These are phyloP conservation scores for Zelopaecilomyces penicillatus DNA, from an alignment of 2,329 filamentous ascomycete genomes.

Conservation along the genomic window DNA sequence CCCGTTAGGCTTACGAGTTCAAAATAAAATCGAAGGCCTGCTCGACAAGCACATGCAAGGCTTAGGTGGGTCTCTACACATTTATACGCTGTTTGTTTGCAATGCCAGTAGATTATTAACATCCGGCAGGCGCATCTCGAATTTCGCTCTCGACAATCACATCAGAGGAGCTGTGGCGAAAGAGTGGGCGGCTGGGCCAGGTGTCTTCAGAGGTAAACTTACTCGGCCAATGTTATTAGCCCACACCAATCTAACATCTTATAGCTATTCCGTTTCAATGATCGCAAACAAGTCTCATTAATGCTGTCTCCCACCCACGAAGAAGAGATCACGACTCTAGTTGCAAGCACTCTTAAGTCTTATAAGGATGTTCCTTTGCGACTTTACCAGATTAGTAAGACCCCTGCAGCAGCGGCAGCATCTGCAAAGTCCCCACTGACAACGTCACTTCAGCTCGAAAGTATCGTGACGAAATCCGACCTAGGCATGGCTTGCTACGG, in stretches of 20 bases:
- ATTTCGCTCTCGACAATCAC: constrained; percentile 78
- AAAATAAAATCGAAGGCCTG: constrained; percentile 76
- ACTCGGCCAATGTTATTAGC: background rate
- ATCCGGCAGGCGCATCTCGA: constrained; percentile 61
- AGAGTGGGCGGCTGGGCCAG: constrained; percentile 69
- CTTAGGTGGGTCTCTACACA: constrained; percentile 42
- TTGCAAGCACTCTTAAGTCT: constrained; percentile 64
- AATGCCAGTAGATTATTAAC: background rate
- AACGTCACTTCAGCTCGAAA: constrained; percentile 57
- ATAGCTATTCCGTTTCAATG: constrained; percentile 70
- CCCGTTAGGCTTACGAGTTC: constrained; percentile 76
- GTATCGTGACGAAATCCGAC: constrained; percentile 86
- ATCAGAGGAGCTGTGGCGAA: constrained; percentile 73
- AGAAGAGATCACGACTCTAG: constrained; percentile 84
- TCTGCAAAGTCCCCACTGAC: constrained; percentile 13
- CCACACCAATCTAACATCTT: constrained; percentile 14
- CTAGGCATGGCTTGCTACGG: constrained; percentile 78
- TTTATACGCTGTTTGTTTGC: background rate
- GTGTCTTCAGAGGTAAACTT: constrained; percentile 59
- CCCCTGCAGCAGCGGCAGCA: too few relatives aligned
- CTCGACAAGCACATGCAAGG: constrained; percentile 84
- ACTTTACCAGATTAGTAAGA: constrained; percentile 78
- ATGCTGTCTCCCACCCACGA: constrained; percentile 90
- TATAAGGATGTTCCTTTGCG: constrained; percentile 81
- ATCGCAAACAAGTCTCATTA: constrained; percentile 66